phyloP scores from a whole-genome alignment of 495 filamentous ascomycete species.

The Hypomontagnella monticulosa region DNA sequence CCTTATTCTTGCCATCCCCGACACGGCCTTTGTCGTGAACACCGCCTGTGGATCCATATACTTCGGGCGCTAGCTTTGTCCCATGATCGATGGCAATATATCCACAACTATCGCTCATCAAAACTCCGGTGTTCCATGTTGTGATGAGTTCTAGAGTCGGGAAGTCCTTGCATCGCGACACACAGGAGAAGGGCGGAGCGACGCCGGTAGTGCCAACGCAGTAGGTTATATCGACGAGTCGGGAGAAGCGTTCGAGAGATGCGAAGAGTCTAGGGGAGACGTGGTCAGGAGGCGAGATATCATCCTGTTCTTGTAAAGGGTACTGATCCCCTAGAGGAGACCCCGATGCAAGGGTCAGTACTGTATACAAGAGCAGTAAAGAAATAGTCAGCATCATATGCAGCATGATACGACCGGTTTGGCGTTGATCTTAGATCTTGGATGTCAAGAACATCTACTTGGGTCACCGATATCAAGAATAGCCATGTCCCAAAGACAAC shows the following conservation, averaged over 20 bases:
- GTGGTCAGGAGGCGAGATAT: slow-evolving; percentile 40
- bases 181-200: slow-evolving; percentile 81
- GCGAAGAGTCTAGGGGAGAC: slow-evolving; percentile 75
- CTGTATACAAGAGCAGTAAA: slow-evolving; percentile 21
- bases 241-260: slow-evolving; percentile 84
- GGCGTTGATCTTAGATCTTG: slow-evolving; percentile 6
- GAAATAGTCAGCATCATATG: slow-evolving; percentile 18
- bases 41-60: slow-evolving; percentile 24
- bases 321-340: slow-evolving; percentile 32
- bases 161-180: slow-evolving; percentile 84
- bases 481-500: slow-evolving; percentile 29
- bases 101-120: slow-evolving; percentile 91
- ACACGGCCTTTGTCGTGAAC: background rate
- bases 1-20: slow-evolving; percentile 14
- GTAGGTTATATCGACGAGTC: slow-evolving; percentile 93
- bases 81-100: slow-evolving; percentile 87
- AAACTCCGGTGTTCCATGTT: slow-evolving; percentile 89
- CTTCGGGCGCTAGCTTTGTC: slow-evolving; percentile 55
- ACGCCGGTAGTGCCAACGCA: slow-evolving; percentile 88
- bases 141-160: slow-evolving; percentile 77
- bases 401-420: background rate
- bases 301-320: slow-evolving; percentile 16
- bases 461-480: slow-evolving; percentile 2
- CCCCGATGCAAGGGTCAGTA: slow-evolving; percentile 10
- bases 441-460: slow-evolving; percentile 7